These are phyloP conservation scores for Fusarium sp. DNA, from an alignment of 2,329 filamentous ascomycete genomes.

Conservation along the genomic window DNA sequence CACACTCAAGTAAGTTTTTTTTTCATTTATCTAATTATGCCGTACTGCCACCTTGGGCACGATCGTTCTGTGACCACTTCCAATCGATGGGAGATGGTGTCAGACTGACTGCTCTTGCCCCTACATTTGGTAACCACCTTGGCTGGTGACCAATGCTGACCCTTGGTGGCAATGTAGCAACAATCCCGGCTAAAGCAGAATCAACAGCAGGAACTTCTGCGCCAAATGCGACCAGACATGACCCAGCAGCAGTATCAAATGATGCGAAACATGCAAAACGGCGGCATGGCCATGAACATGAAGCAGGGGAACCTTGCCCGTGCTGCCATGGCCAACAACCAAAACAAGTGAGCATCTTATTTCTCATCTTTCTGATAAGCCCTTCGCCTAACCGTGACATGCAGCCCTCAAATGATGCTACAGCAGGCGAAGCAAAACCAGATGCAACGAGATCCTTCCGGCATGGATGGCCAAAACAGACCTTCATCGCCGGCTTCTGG, in stretches of 20 bases:
- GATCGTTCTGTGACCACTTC: constrained; percentile 14
- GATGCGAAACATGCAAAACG: constrained; percentile 75
- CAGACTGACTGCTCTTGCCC: constrained; percentile 27
- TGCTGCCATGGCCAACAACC: constrained; percentile 82
- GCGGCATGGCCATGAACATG: constrained; percentile 66
- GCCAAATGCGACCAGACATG: constrained; percentile 74
- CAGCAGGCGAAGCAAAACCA: constrained; percentile 78
- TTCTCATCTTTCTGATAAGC: not conserved
- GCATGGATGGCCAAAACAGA: constrained; percentile 84
- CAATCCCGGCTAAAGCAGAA: constrained; percentile 79
- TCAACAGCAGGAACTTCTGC: constrained; percentile 80
- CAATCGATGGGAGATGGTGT: constrained; percentile 15
- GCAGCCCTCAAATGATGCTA: constrained; percentile 77
- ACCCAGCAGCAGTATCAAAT: constrained; percentile 68
- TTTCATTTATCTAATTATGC: constrained; percentile 9
- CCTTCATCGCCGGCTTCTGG: constrained; percentile 84
- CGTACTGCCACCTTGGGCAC: constrained; percentile 24
- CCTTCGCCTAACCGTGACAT: constrained; percentile 24
- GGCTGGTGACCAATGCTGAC: constrained; percentile 38
- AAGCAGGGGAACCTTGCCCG: constrained; percentile 74
- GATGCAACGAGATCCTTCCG: constrained; percentile 89
- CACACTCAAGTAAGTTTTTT: constrained; percentile 74
- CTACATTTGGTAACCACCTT: constrained; percentile 40
- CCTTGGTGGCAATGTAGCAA: constrained; percentile 57
- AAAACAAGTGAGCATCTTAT: constrained; percentile 69